A percentile compares a stretch with the other conserved stretches of the same genome.
Conservation (phyloP, 805 yeast species). For the Lipomyces chichibuensis region DNA sequence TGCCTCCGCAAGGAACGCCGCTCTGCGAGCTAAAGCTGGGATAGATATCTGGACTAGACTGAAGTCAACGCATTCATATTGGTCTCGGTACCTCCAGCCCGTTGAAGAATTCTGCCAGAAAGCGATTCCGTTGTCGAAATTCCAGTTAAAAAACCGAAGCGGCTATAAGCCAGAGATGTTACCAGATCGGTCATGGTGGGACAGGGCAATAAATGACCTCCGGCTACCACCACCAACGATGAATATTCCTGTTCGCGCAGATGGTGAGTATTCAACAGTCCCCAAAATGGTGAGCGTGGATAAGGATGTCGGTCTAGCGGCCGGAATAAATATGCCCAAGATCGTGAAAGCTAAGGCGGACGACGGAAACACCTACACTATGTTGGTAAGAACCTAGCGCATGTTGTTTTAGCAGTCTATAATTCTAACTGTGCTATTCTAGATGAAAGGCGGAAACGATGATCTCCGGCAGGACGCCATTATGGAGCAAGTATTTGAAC, state of each 20-base stretch:
- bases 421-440: neutral
- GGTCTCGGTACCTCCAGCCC: constrained; percentile 47
- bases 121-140: constrained; percentile 44
- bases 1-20: constrained; percentile 45
- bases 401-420: neutral
- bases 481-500: constrained; percentile 94
- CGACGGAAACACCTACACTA: constrained; percentile 61
- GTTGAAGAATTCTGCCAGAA: constrained; percentile 57
- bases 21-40: constrained; percentile 58
- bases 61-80: constrained; percentile 40
- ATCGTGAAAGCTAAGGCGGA: constrained; percentile 60
- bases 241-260: constrained; percentile 49
- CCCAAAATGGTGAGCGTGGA: constrained; percentile 55
- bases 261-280: constrained; percentile 51
- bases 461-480: constrained; percentile 94
- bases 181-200: constrained; percentile 61
- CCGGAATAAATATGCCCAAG: constrained; percentile 89
- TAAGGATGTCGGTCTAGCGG: constrained; percentile 61
- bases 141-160: constrained; percentile 15
- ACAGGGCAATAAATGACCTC: constrained; percentile 49
- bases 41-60: constrained; percentile 52
- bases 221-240: constrained; percentile 71
- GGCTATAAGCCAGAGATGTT: constrained; percentile 30
- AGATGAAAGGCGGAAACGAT: constrained; percentile 77
- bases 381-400: constrained; percentile 50